Base-by-base conservation (phyloP, 139 green algal species). In the Chlorella sp. region DNA sequence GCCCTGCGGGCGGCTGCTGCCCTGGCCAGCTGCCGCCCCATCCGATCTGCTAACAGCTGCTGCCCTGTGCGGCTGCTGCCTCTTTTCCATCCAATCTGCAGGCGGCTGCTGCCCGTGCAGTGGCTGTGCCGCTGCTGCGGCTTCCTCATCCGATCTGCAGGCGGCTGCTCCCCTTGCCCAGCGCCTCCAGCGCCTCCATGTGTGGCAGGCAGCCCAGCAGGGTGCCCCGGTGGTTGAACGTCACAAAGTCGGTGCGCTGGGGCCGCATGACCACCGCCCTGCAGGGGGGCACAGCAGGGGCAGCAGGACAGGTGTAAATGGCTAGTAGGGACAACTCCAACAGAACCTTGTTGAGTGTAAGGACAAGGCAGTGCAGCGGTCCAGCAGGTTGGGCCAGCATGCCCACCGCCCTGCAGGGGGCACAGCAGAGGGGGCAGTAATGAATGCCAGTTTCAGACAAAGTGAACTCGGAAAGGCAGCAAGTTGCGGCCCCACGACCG, bases 221-320 rank as follows among this genome's bases (percentile, higher is more conserved):
- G 7, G n/a, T 32, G 24, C 88, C 88, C 34, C 88, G 82, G 60
- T 83, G 69, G 88, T 91, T 88, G 80, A 91, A 88, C 15, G 34
- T 57, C 0, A 37, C 88, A 61, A 88, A 88, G 36, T 88, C 83
- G 16, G 26, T 88, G 22, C 48, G 83, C 16, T 88, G 83, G 3
- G 83, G 83, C 34, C 86, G 86, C 68, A 84, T 36, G 26, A 89
- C 69, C 4, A 66, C 73, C 18, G 78, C 26, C 53, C 87, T 90
- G 87, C 53, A 28, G 30, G 83, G 61, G 0, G 9, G 64, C 26
- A 15, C 2, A 22, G 24, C 37, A 40, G 15, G 11, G 30, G 7
- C 26, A 0, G 12, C 28, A 32, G 42, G 42, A 2, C 48, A 81
- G 15, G 76, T 21, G 57, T 7, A 0, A 16, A 1, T 57, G 15